Evolutionary conservation across 2,329 filamentous ascomycete species (phyloP), one percentile per base, ranked within the genome.

Genomic region (Sporothrix curviconia): DNA sequence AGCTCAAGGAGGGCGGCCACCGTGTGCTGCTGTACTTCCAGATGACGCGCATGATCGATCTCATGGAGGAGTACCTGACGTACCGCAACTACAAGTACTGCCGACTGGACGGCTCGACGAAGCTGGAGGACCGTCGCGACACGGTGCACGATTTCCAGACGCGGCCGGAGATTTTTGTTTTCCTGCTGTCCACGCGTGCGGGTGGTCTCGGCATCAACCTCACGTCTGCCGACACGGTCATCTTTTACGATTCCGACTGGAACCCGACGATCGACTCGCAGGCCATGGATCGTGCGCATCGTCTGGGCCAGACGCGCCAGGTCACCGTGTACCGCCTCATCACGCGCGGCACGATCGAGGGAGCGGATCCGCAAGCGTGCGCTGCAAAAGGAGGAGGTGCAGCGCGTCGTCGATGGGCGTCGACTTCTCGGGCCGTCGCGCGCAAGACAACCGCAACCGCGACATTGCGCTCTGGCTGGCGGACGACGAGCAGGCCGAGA

Each of bases 71-170:
- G 73, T 99, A 97, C 66, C 79, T 99, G 59, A 97, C 94, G 0
- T 97, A 97, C 76, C 90, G 94, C 70, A 96, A 97, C 75, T 97
- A 96, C 85, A 96, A 95, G 73, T 99, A 96, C 75, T 95, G 92
- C 67, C 89, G 94, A 60, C 81, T 99, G 44, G 94, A 99, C 67
- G 94, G 94, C 69, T 96, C 91, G 17, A 99, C 94, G 43, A 99
- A 97, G 72, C 81, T 99, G 53, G 94, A 99, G 71, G 94, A 99
- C 70, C 85, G 94, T 71, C 87, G 94, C 69, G 94, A 99, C 69
- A 97, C 94, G 0, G 94, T 99, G 25, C 84, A 91, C 50, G 92
- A 96, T 69, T 99, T 97, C 85, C 94, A 99, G 71, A 92, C 89
- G 30, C 84, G 89, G 39, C 89, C 90, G 0, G 92, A 96, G 17